A percentile compares a stretch with the other conserved stretches of the same genome.
Conservation (phyloP, 2,329 filamentous ascomycete genomes). For the Claviceps maximensis region DNA sequence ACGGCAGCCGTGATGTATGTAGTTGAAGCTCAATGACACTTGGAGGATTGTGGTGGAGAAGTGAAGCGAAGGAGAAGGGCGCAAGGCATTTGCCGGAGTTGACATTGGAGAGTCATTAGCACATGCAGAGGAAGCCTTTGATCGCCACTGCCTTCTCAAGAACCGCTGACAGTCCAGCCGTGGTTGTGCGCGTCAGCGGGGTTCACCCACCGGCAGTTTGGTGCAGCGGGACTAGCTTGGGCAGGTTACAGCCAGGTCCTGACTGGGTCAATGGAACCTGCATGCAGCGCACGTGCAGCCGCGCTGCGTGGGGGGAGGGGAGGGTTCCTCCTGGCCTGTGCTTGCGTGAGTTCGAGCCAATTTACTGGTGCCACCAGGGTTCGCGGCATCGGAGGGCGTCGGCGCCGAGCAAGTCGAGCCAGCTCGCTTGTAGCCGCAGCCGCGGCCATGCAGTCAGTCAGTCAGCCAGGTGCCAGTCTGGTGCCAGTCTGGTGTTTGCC, state of each 20-base stretch:
- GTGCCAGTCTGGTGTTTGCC: too few species aligned
- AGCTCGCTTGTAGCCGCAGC: background rate
- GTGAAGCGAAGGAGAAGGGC: too few species aligned
- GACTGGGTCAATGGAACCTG: too few species aligned
- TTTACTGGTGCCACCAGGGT: background rate
- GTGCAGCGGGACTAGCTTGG: background rate
- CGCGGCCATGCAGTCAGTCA: background rate
- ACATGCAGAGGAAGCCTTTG: background rate
- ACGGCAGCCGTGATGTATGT: background rate
- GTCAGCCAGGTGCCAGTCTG: too few species aligned
- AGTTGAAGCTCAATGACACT: background rate
- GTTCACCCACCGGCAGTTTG: background rate
- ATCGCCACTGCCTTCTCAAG: background rate
- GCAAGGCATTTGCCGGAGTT: too few species aligned
- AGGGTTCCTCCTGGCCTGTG: too few species aligned
- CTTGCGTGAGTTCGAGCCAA: too few species aligned
- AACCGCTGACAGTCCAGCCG: background rate
- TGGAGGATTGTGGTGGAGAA: background rate
- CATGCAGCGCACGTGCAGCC: background rate
- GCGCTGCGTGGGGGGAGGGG: conserved; percentile 1
- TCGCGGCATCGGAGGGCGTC: background rate
- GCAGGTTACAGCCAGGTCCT: too few species aligned
- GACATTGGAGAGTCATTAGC: too few species aligned
- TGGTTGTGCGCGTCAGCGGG: background rate
- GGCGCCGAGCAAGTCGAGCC: background rate